Conservation (phyloP, 1,139 yeast species). For the Yamadazyma sp. region DNA sequence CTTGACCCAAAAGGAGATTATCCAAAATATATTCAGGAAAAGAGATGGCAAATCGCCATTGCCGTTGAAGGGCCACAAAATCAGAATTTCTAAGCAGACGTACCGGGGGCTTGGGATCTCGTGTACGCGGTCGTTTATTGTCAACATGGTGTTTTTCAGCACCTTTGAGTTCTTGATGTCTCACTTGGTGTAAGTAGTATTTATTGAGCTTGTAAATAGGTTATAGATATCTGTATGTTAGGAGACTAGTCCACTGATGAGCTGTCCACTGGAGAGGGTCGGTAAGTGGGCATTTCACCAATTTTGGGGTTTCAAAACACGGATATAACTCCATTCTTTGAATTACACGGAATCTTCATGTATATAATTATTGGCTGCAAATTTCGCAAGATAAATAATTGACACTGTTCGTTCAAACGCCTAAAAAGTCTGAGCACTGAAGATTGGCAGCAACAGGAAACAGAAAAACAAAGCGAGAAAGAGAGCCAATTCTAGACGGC, state of each 20-base stretch:
- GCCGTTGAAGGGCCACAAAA: slow-evolving; percentile 29
- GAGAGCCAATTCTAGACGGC: too few species aligned
- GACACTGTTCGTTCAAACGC: too few species aligned
- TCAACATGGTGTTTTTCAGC: slow-evolving; percentile 76
- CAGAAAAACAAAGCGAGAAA: not conserved
- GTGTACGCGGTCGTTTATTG: slow-evolving; percentile 64
- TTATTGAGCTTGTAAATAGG: slow-evolving; percentile 1
- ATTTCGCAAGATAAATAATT: not conserved
- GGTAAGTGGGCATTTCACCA: too few species aligned
- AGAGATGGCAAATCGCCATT: slow-evolving; percentile 43
- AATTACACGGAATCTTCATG: too few species aligned
- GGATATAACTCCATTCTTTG: too few species aligned
- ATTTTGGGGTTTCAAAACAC: too few species aligned
- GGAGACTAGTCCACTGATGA: too few species aligned
- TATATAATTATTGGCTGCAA: not conserved
- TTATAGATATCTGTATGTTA: not conserved
- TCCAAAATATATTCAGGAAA: slow-evolving; percentile 59
- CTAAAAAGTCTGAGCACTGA: too few species aligned
- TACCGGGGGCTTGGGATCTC: slow-evolving; percentile 81
- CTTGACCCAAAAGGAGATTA: slow-evolving; percentile 70
- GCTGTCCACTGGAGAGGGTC: too few species aligned
- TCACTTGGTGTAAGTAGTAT: slow-evolving; percentile 31
- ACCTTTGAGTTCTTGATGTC: slow-evolving; percentile 67
- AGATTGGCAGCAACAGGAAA: not conserved
- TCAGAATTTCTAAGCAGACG: slow-evolving; percentile 47